Evolutionary conservation across 257 asterid species (phyloP), one percentile per base, ranked within the genome.

Genomic region (Rehmannia glutinosa): DNA sequence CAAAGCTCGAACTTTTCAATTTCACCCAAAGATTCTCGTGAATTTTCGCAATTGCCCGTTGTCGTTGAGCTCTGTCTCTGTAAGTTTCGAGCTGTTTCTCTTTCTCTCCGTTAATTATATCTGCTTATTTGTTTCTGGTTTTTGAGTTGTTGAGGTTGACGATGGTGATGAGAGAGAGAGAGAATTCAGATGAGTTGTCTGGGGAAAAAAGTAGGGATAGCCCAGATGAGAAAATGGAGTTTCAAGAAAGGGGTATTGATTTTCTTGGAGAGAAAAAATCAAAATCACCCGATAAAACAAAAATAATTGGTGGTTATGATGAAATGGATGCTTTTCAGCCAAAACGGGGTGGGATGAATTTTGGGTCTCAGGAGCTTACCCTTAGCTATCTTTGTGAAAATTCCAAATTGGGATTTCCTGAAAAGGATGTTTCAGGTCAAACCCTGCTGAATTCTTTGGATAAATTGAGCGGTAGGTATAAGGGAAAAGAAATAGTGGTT

Each of bases 361-460:
- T 81, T 19, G 79, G 86, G 25, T 76, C 83, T 47, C 90, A 87
- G 69, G 97, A 90, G 79, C 91, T 90, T 11, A 90, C 93, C 55
- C 88, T 90, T 54, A 87, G 96, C 80, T 90, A 90, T 62, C 90
- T 90, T 11, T 90, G 97, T 66, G 97, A 90, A 4, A 86, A 82
- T 81, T 74, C 81, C 17, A 90, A 87, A 27, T 47, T 75, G 11
- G 80, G 78, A 23, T 64, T 68, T 36, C 28, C 75, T 30, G 84
- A 75, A 39, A 87, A 82, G 62, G 86, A 84, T 45, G 62, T 25
- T 36, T 68, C 82, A 5, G 90, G 92, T 1, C 81, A 82, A 28
- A 82, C 69, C 61, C 65, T 82, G 42, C 54, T 84, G 65, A 82
- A 69, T 80, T 81, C 85, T 27, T 75, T 84, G 42, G 87, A 78